Evolutionary conservation across 2,329 filamentous ascomycete species (phyloP).

Genomic region (Ophiocordyceps australis): DNA sequence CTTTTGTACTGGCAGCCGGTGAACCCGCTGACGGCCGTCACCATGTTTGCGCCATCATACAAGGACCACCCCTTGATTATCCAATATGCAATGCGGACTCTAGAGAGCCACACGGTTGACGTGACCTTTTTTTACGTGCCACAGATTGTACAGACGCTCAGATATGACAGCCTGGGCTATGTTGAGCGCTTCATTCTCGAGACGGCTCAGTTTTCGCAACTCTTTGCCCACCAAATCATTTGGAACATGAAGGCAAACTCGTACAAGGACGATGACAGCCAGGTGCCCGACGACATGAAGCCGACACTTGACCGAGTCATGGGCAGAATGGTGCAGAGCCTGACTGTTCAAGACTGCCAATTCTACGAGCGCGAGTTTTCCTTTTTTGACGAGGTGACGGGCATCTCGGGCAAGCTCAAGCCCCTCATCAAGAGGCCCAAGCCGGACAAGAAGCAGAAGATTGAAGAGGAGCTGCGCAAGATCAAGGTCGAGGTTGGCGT

Average conservation of each 20-base stretch:
- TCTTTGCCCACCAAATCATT: slow-evolving; percentile 98
- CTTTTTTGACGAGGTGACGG: slow-evolving; percentile 97
- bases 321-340: slow-evolving; percentile 65
- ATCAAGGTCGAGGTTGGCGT: slow-evolving; percentile 96
- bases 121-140: slow-evolving; percentile 98
- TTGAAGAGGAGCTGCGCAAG: slow-evolving; percentile 93
- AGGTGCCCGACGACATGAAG: slow-evolving; percentile 80
- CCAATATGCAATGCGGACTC: slow-evolving; percentile 88
- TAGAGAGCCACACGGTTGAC: slow-evolving; percentile 91
- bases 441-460: slow-evolving; percentile 96
- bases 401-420: slow-evolving; percentile 86
- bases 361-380: slow-evolving; percentile 92
- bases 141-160: slow-evolving; percentile 87
- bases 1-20: slow-evolving; percentile 84
- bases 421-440: slow-evolving; percentile 85
- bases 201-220: slow-evolving; percentile 90
- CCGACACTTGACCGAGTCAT: slow-evolving; percentile 85
- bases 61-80: slow-evolving; percentile 82
- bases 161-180: slow-evolving; percentile 86
- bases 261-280: slow-evolving; percentile 89
- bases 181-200: slow-evolving; percentile 94
- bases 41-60: slow-evolving; percentile 82
- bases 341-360: slow-evolving; percentile 55
- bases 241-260: slow-evolving; percentile 99
- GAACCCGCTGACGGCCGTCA: slow-evolving; percentile 83